phyloP scores from a whole-genome alignment of 2,329 filamentous ascomycete genomes.

The Colletotrichum spaethianum region DNA sequence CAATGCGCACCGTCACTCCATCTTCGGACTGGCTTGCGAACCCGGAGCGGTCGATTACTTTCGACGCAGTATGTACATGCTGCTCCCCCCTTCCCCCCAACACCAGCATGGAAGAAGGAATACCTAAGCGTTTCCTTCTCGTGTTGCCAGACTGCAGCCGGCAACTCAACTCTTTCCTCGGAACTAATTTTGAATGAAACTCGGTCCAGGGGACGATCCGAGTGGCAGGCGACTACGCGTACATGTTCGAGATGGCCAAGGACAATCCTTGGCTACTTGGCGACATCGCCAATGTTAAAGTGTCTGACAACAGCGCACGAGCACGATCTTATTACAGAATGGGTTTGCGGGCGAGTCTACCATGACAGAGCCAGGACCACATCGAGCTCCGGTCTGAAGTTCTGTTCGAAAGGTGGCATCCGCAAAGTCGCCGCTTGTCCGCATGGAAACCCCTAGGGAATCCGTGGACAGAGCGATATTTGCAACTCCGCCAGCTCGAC shows the following conservation, averaged over 20 bases:
- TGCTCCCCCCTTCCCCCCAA: neutral
- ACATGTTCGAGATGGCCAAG: conserved; percentile 34
- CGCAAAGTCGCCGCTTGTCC: conserved; percentile 9
- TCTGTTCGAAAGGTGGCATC: neutral
- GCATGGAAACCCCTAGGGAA: conserved; percentile 9
- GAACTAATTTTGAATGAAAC: conserved; percentile 1
- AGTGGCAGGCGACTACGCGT: conserved; percentile 37
- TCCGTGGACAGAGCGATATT: neutral
- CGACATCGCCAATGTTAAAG: conserved; percentile 10
- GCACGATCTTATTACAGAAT: conserved; percentile 2
- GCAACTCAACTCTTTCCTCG: conserved; percentile 8
- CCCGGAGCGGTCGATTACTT: neutral
- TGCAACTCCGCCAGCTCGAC: conserved; percentile 12
- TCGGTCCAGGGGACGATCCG: conserved; percentile 16
- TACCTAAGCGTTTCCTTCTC: neutral
- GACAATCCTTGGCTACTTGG: conserved; percentile 15
- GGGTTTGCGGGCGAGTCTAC: neutral
- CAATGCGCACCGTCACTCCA: conserved; percentile 10
- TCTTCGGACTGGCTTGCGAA: conserved; percentile 27
- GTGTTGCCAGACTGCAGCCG: conserved; percentile 6
- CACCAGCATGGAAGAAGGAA: neutral
- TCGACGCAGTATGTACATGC: neutral
- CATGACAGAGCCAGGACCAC: neutral
- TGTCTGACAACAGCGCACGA: conserved; percentile 20
- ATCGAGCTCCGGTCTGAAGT: conserved; percentile 10